Conservation (phyloP, 306 rosid species). For the Cucumis hystrix region DNA sequence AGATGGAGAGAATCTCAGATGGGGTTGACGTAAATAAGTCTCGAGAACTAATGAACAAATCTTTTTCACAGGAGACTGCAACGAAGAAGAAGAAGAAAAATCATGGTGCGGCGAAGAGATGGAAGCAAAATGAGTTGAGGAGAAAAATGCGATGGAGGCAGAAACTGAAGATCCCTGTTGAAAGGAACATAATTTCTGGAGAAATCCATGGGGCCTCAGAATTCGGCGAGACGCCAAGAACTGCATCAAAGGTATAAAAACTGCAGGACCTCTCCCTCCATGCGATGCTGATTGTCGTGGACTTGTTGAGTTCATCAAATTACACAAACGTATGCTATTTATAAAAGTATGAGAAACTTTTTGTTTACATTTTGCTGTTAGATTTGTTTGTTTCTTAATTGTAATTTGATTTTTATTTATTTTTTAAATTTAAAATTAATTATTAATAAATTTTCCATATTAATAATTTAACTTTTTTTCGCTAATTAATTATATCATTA, state of each 20-base stretch:
- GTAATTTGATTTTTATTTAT: too few relatives aligned
- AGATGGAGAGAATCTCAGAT: conserved; percentile 26
- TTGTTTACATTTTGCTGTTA: too few relatives aligned
- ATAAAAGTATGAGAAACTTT: too few relatives aligned
- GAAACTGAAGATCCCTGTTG: conserved; percentile 1
- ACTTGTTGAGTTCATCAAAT: neutral
- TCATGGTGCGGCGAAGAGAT: conserved; percentile 8
- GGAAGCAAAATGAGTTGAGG: conserved; percentile 4
- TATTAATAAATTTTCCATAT: too few relatives aligned
- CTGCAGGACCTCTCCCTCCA: neutral
- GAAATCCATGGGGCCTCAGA: conserved; percentile 28
- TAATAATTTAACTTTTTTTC: too few relatives aligned
- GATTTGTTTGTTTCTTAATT: too few relatives aligned
- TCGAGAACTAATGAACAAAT: conserved; percentile 50
- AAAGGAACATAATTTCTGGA: conserved; percentile 13
- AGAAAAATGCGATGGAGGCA: conserved; percentile 16
- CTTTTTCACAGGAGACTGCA: conserved; percentile 31
- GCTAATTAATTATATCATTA: too few relatives aligned
- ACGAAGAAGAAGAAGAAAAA: conserved; percentile 12
- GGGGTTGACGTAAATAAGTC: conserved; percentile 32
- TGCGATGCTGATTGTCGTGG: neutral
- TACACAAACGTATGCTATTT: too few relatives aligned
- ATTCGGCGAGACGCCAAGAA: conserved; percentile 27
- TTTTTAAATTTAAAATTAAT: too few relatives aligned
- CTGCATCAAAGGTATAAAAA: neutral